Base-by-base conservation (phyloP, 805 yeast species). In the Candida patagonica region DNA sequence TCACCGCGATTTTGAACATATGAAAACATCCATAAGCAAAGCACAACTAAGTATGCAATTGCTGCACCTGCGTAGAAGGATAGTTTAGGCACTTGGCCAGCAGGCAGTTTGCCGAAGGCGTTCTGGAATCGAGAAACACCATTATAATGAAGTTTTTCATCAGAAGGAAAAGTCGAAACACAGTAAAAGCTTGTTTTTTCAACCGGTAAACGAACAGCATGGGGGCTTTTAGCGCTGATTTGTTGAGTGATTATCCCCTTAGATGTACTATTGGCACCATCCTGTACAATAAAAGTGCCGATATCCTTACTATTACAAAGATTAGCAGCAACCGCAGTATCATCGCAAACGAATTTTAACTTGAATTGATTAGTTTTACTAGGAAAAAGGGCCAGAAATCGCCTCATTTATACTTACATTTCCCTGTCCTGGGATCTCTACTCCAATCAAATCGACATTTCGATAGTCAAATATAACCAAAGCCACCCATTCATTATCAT, bases 121-220 rank as follows among this genome's bases (percentile, higher is more conserved):
- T 88, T 92, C 65, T 86, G 92, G 63, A 85, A 92, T 51, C 79
- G 80, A 32, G 81, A 80, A n/a, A 63, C 60, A 12, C 89, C 82
- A 37, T 68, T 59, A 60, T 79, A 92, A 65, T 66, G 32, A 41
- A 49, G 38, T 17, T 49, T 42, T 8, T 62, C 57, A 13, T 54
- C 48, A 35, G 56, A 56, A 9, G 57, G 53, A 48, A 67, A 76
- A 0, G 94, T 80, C 1, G 87, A 78, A 30, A 89, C 81, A 66
- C 98, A 92, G 63, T 88, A 92, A 60, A 81, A 92, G 5, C 97
- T 97, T 1, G 97, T 86, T 43, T 71, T 68, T 42, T 68, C 65
- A 32, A 92, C 75, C 3, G 67, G 67, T 53, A 87, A 92, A 27
- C 71, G 67, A 43, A 79, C 60, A 31, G 75, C 73, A 31, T 76